A percentile compares a stretch with the other conserved stretches of the same genome.
phyloP scores from a whole-genome alignment of 177 flowering plant species.

The Vitis hybrid region DNA sequence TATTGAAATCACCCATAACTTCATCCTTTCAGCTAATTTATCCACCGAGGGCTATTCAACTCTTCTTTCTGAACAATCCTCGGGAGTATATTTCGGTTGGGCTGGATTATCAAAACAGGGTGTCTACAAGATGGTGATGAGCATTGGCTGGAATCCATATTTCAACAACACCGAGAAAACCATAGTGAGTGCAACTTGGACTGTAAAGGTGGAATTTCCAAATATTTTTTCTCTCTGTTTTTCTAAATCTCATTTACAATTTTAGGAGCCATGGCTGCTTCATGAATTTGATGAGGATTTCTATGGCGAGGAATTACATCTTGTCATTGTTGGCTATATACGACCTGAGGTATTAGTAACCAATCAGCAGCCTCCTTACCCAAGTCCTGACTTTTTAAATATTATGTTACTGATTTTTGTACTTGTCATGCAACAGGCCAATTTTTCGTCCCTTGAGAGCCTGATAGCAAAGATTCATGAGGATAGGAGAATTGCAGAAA shows the following conservation, averaged over 20 bases:
- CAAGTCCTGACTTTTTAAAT: background rate
- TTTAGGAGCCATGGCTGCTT: conserved; percentile 97
- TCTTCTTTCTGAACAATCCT: conserved; percentile 65
- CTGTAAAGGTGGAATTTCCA: background rate
- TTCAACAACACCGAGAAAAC: conserved; percentile 89
- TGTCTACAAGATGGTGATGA: conserved; percentile 94
- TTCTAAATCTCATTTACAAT: conserved; percentile 7
- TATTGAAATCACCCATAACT: background rate
- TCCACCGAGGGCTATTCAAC: conserved; percentile 59
- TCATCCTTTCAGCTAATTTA: conserved; percentile 64
- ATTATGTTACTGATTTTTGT: background rate
- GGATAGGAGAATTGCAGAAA: conserved; percentile 73
- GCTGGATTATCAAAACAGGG: conserved; percentile 74
- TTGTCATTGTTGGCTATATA: conserved; percentile 83
- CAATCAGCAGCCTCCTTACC: background rate
- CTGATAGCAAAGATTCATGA: conserved; percentile 74
- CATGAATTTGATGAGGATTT: conserved; percentile 89
- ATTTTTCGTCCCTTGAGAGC: conserved; percentile 76
- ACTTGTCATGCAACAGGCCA: conserved; percentile 51
- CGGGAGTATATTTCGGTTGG: conserved; percentile 98
- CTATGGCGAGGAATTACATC: conserved; percentile 85
- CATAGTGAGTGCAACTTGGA: conserved; percentile 56
- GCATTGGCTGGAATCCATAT: conserved; percentile 96
- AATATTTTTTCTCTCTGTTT: background rate
- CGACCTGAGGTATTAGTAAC: conserved; percentile 75